Evolutionary conservation across 257 asterid species (phyloP).

Genomic region (Fraxinus quadrangulata): DNA sequence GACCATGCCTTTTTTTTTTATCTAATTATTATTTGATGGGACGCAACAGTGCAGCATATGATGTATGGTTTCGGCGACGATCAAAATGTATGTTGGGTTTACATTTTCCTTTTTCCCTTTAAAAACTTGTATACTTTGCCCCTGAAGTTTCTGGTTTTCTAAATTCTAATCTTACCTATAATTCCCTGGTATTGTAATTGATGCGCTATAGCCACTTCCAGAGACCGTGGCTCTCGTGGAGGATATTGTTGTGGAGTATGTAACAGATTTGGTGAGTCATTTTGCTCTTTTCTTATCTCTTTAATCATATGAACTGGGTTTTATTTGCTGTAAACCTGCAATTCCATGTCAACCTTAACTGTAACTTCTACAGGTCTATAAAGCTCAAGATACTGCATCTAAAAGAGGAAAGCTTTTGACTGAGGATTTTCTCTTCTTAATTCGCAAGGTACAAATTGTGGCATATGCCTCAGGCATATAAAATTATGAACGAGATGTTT

Average conservation of each 20-base stretch:
- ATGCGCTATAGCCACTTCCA: conserved; percentile 74
- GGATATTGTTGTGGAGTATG: conserved; percentile 93
- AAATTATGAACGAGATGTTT: neutral
- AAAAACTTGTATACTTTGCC: conserved; percentile 5
- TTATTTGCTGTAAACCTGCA: neutral
- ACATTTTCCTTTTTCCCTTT: conserved; percentile 13
- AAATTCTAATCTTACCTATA: conserved; percentile 9
- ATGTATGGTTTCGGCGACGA: conserved; percentile 96
- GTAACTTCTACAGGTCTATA: conserved; percentile 38
- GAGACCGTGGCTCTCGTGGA: conserved; percentile 90
- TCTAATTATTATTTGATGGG: conserved; percentile 21
- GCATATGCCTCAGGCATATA: neutral
- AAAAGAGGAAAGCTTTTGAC: conserved; percentile 55
- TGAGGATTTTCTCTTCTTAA: conserved; percentile 51
- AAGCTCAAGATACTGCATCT: conserved; percentile 51
- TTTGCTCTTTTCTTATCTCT: conserved; percentile 4
- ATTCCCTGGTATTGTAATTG: conserved; percentile 16
- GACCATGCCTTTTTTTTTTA: neutral
- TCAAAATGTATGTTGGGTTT: conserved; percentile 55
- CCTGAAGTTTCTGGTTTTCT: neutral
- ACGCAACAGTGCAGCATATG: conserved; percentile 83
- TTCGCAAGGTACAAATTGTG: conserved; percentile 36
- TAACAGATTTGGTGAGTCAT: conserved; percentile 75
- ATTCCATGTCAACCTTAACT: neutral
- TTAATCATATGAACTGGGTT: neutral